Evolutionary conservation across 169 alveolate species (phyloP), one percentile per base, ranked within the genome.

Genomic region (Miamiensis avidus): DNA sequence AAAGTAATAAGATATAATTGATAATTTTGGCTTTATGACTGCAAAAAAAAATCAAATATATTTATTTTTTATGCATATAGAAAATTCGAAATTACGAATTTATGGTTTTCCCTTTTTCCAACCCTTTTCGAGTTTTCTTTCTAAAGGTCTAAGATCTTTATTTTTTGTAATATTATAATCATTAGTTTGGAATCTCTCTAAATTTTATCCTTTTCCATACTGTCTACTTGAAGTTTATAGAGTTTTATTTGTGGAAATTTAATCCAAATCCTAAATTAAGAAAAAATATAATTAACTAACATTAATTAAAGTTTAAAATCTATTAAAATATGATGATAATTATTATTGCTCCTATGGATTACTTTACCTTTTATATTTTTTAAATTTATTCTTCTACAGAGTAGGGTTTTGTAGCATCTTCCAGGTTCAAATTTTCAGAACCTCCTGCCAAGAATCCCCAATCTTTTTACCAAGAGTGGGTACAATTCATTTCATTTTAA

Each of bases 391-490:
- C 86, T 75, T 86, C 84, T 20, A 86, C 81, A 64, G 83, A 72
- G 65, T 86, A 86, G 29, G 82, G 84, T 86, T 81, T 86, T 6
- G 90, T 86, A 16, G 90, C 90, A 81, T 86, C 87, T 34, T 86
- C 84, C 28, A 86, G 32, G 74, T 86, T 78, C 0, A 86, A 78
- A 75, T 86, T 86, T 31, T 86, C 87, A 74, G 87, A 34, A 73
- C 84, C 84, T 34, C 90, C 90, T 27, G 90, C 90, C 65, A 86
- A 81, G 34, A 86, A 86, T 75, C 90, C 90, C 90, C 90, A 86
- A 75, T 86, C 90, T 81, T 84, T 74, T 64, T 86, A 74, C 90
- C 90, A 86, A n/a, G 90, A 82, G 26, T 82, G 49, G 64, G 86
- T 81, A 65, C 90, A 86, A 81, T 78, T 86, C 75, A 86, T 79